Conservation (phyloP, 805 yeast species). For the Huiozyma sinensis region DNA sequence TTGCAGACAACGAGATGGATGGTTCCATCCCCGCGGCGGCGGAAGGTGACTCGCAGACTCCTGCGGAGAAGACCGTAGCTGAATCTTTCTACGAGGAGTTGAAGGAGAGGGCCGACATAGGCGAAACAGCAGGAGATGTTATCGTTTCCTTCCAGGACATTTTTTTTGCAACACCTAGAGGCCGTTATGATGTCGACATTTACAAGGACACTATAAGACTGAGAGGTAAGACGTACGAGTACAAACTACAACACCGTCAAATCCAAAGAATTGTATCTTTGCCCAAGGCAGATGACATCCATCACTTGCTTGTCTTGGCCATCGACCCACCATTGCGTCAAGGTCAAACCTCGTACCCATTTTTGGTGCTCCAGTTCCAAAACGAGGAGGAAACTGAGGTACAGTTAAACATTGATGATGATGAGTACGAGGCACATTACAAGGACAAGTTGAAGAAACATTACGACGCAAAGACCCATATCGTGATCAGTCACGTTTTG, state of each 20-base stretch:
- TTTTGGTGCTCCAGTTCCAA: slow-evolving; percentile 78
- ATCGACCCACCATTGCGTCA: slow-evolving; percentile 96
- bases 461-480: slow-evolving; percentile 76
- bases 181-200: slow-evolving; percentile 95
- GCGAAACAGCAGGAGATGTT: slow-evolving; percentile 89
- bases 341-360: slow-evolving; percentile 95
- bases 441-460: slow-evolving; percentile 60
- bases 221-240: slow-evolving; percentile 96
- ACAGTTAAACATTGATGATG: slow-evolving; percentile 75
- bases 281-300: slow-evolving; percentile 90
- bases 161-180: slow-evolving; percentile 92
- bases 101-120: slow-evolving; percentile 88
- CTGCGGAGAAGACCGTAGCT: slow-evolving; percentile 50
- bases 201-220: slow-evolving; percentile 77
- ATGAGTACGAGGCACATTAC: slow-evolving; percentile 65
- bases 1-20: slow-evolving; percentile 28
- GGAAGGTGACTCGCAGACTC: slow-evolving; percentile 15
- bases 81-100: slow-evolving; percentile 80
- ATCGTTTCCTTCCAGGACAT: slow-evolving; percentile 87
- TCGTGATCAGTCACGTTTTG: slow-evolving; percentile 78
- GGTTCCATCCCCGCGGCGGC: not conserved
- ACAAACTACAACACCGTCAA: slow-evolving; percentile 83
- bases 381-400: slow-evolving; percentile 87
- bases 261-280: slow-evolving; percentile 83
- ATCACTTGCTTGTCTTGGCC: slow-evolving; percentile 78